phyloP scores from a whole-genome alignment of 257 asterid species.

The Solanum neorickii region DNA sequence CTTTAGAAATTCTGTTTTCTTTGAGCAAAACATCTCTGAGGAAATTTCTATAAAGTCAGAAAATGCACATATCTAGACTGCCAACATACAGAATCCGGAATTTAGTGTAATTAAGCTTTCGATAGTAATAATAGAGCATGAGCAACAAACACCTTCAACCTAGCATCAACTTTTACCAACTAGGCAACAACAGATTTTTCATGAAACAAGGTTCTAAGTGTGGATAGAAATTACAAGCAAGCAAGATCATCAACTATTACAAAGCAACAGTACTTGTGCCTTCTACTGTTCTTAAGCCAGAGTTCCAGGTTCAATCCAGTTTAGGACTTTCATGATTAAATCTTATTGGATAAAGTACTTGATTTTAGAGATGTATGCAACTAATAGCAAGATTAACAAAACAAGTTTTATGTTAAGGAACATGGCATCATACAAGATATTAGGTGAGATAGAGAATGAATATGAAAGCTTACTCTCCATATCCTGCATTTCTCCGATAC shows the following conservation, averaged over 20 bases:
- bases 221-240: background rate
- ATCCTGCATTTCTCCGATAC: constrained; percentile 60
- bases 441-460: background rate
- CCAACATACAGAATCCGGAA: background rate
- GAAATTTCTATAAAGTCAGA: background rate
- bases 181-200: background rate
- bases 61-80: background rate
- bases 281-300: background rate
- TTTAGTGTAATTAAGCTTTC: background rate
- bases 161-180: background rate
- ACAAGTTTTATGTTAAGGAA: background rate
- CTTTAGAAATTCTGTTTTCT: background rate
- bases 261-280: background rate
- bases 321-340: background rate
- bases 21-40: background rate
- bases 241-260: background rate
- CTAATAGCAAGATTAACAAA: background rate
- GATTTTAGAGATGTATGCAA: background rate
- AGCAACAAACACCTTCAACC: background rate
- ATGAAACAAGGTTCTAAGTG: background rate
- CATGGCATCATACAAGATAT: background rate
- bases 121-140: background rate
- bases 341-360: background rate
- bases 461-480: constrained; percentile 50
- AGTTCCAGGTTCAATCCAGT: background rate